Evolutionary conservation across 2,329 filamentous ascomycete genomes (phyloP).

Genomic region (Colletotrichum sp.): DNA sequence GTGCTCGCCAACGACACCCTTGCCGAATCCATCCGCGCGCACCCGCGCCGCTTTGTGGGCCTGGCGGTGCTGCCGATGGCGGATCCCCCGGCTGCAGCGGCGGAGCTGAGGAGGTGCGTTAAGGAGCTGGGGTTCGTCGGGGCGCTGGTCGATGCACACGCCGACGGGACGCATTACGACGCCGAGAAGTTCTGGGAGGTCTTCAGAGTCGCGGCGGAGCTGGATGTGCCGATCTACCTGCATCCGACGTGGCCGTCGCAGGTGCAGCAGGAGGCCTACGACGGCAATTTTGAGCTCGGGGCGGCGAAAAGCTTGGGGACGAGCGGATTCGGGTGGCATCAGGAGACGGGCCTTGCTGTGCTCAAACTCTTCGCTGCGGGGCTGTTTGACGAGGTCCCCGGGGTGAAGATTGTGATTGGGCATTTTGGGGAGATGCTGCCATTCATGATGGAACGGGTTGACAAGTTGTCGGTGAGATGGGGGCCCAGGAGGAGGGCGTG

Average conservation of each 20-base stretch:
- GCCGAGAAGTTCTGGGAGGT: slow-evolving; percentile 67
- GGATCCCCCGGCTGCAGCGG: slow-evolving; percentile 52
- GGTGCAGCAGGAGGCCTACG: slow-evolving; percentile 29
- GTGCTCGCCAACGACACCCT: slow-evolving; percentile 29
- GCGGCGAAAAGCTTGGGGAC: slow-evolving; percentile 39
- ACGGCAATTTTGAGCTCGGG: slow-evolving; percentile 29
- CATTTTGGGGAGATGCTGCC: slow-evolving; percentile 45
- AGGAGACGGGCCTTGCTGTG: slow-evolving; percentile 45
- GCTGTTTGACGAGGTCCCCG: slow-evolving; percentile 1
- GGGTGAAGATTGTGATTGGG: slow-evolving; percentile 1
- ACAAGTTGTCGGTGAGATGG: slow-evolving; percentile 30
- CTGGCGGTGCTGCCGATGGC: slow-evolving; percentile 46
- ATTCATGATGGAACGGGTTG: slow-evolving; percentile 56
- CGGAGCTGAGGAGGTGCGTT: slow-evolving; percentile 58
- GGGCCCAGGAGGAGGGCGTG: slow-evolving; percentile 41
- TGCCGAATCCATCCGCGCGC: slow-evolving; percentile 18
- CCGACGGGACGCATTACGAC: slow-evolving; percentile 61
- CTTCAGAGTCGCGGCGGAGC: slow-evolving; percentile 60
- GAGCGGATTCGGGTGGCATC: slow-evolving; percentile 56
- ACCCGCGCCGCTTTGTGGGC: not conserved
- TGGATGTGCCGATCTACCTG: slow-evolving; percentile 69
- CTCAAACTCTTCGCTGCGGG: slow-evolving; percentile 5
- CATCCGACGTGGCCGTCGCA: slow-evolving; percentile 53
- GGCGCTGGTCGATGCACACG: slow-evolving; percentile 65
- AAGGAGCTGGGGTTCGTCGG: slow-evolving; percentile 65